Percentiles rank a stretch among this genome's conserved stretches.
These are phyloP conservation scores for Pseudozyma tsukubaensis DNA, from an alignment of 1,284 basidiomycete species.

Conservation along the genomic window DNA sequence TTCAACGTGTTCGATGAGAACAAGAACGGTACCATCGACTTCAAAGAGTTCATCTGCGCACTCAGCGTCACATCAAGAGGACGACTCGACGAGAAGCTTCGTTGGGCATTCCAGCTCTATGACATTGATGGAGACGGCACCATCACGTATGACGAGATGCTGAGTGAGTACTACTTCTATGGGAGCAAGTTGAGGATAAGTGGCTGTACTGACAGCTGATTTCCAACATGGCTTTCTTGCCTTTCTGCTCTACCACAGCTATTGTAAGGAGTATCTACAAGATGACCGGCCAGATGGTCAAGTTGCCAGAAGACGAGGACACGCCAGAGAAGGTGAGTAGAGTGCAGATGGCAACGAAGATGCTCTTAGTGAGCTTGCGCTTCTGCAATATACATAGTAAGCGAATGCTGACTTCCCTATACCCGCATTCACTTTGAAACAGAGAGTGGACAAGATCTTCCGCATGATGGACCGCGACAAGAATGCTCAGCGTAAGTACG, in stretches of 20 bases:
- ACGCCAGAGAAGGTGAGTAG: constrained; percentile 91
- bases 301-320: constrained; percentile 95
- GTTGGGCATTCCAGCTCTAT: constrained; percentile 99
- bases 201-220: not conserved
- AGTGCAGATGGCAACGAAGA: not conserved
- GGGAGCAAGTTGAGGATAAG: not conserved
- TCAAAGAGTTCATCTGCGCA: constrained; percentile 93
- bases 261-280: constrained; percentile 68
- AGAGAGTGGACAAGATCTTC: constrained; percentile 68
- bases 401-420: not conserved
- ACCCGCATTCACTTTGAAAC: not conserved
- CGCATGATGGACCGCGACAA: constrained; percentile 68
- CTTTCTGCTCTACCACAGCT: constrained; percentile 29
- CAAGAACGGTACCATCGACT: constrained; percentile 67
- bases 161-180: constrained; percentile 50
- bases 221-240: not conserved
- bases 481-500: constrained; percentile 63
- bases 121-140: constrained; percentile 82
- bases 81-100: constrained; percentile 95
- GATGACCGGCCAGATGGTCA: constrained; percentile 90
- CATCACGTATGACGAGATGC: constrained; percentile 83
- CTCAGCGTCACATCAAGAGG: constrained; percentile 94
- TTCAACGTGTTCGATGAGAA: constrained; percentile 77
- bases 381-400: too few relatives aligned
- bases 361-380: too few relatives aligned